phyloP scores from a whole-genome alignment of 768 basidiomycete species.

The Kondoa malvinella region DNA sequence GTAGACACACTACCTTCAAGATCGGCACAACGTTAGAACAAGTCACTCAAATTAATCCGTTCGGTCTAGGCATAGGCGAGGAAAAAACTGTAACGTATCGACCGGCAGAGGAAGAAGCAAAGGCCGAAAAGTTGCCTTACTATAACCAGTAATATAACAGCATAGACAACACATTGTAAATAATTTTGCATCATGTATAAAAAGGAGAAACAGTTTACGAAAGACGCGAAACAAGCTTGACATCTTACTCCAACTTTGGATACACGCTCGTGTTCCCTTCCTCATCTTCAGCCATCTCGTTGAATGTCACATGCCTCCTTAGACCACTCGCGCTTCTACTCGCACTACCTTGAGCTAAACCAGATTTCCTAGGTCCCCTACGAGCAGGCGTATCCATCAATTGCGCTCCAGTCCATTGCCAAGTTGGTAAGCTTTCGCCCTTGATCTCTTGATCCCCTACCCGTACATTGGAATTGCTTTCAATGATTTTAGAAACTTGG shows the following conservation, averaged over 20 bases:
- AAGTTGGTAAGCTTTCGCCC: conserved; percentile 63
- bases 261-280: not conserved
- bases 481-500: conserved; percentile 65
- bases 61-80: not conserved
- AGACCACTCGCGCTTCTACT: not conserved
- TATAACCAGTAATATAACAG: not conserved
- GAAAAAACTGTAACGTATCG: not conserved
- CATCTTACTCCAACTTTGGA: not conserved
- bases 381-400: not conserved
- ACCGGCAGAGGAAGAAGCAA: not conserved
- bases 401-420: conserved; percentile 64
- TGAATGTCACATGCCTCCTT: not conserved
- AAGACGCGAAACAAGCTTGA: not conserved
- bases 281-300: not conserved
- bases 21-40: conserved; percentile 57
- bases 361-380: not conserved
- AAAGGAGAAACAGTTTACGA: not conserved
- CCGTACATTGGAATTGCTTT: conserved; percentile 77
- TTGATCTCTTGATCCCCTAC: conserved; percentile 65
- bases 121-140: not conserved
- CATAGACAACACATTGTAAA: not conserved
- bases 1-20: conserved; percentile 60
- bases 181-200: not conserved
- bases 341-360: not conserved
- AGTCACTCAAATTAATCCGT: conserved; percentile 31